Evolutionary conservation across 2,329 filamentous ascomycete species (phyloP).

Genomic region (Fusarium newnesense): DNA sequence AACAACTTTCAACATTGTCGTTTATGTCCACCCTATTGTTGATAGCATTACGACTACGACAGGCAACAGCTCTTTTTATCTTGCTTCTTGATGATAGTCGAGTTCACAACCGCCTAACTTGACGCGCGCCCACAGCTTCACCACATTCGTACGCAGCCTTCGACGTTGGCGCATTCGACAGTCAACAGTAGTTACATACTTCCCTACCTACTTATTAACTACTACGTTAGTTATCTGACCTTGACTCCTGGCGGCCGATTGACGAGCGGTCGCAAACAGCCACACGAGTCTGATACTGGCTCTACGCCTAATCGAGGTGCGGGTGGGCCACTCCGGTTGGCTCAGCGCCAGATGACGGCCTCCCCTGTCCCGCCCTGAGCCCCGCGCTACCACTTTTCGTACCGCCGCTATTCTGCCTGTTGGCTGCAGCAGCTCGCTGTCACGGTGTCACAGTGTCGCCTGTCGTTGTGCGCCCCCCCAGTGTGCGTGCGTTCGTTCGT

Average conservation of each 20-base stretch:
- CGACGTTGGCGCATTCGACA: conserved; percentile 6
- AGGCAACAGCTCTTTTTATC: conserved; percentile 37
- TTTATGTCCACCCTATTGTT: conserved; percentile 8
- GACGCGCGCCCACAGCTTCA: conserved; percentile 1
- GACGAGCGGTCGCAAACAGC: conserved; percentile 26
- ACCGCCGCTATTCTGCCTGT: conserved; percentile 39
- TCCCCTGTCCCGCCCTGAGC: conserved; percentile 46
- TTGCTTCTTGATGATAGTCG: background rate
- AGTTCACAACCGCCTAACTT: conserved; percentile 13
- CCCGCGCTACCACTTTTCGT: conserved; percentile 44
- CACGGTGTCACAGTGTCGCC: conserved; percentile 41
- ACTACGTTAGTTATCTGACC: background rate
- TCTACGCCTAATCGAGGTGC: conserved; percentile 36
- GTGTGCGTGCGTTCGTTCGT: conserved; percentile 17
- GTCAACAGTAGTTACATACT: background rate
- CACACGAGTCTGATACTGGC: conserved; percentile 26
- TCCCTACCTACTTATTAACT: background rate
- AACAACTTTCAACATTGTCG: conserved; percentile 4
- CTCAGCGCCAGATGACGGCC: conserved; percentile 47
- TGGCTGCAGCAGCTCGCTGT: conserved; percentile 34
- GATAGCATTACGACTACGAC: conserved; percentile 21
- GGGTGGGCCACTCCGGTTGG: conserved; percentile 45
- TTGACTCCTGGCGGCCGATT: conserved; percentile 21
- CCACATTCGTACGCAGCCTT: background rate
- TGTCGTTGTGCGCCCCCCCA: conserved; percentile 38